Base-by-base conservation (phyloP, 331 rosid species). In the Ulmus americana region DNA sequence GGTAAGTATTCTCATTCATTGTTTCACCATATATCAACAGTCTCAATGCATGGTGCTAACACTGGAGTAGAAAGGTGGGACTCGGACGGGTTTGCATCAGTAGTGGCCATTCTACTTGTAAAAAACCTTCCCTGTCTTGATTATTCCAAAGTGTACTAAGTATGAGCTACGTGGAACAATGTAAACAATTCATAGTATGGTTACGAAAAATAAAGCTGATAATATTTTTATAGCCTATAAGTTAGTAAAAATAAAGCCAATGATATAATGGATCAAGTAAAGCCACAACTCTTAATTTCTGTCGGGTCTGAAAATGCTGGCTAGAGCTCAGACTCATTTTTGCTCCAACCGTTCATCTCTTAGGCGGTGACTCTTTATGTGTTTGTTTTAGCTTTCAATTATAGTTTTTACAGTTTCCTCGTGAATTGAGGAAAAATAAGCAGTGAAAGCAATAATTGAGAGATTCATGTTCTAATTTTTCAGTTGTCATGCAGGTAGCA, bases 401-500 rank as follows among this genome's bases (percentile, higher is more conserved):
- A n/a, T n/a, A 18, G 54, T 49, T 0, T 49, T 18, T 49, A 8
- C 7, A 13, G 6, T 13, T 49, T 4, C 54, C n/a, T 3, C 18
- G 13, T 49, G 35, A 28, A 28, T 28, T 28, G 35, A 28, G 41
- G 18, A 63, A 39, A 58, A 39, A 43, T 15, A 22, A 14, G 10
- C 20, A 52, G 8, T 45, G 4, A 7, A 51, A 35, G 39, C 38
- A 64, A 7, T 50, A 4, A 6, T 50, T 11, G 11, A 41, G 38
- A 59, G 22, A 64, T 43, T 22, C 14, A 2, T 41, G 1, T 8
- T 46, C 59, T 73, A 61, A 61, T 58, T 47, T 52, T 67, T 77
- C 49, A 55, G 51, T 59, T 65, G 67, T 70, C 64, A 53, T 67
- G 55, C 79, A 89, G 98, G 97, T 92, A 39, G 94, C 98, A 46